Evolutionary conservation across 2,329 filamentous ascomycete genomes (phyloP).

Genomic region (Fusarium sulawesiense): DNA sequence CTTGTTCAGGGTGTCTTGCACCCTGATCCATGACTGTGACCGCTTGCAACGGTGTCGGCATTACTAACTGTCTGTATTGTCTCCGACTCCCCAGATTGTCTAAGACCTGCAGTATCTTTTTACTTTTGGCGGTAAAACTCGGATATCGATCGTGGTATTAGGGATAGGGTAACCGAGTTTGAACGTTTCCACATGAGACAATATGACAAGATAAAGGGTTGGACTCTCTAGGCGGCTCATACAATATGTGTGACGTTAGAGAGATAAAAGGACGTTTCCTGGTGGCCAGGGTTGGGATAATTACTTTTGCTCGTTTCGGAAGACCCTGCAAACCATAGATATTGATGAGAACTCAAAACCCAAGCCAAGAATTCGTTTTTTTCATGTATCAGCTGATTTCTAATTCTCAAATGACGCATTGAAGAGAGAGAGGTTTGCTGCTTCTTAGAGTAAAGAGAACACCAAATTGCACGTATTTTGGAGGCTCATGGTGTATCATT

Average conservation of each 20-base stretch:
- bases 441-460: slow-evolving; percentile 2
- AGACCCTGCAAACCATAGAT: background rate
- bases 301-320: background rate
- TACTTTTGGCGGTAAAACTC: slow-evolving; percentile 11
- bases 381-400: background rate
- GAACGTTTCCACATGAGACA: slow-evolving; percentile 12
- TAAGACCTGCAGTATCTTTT: slow-evolving; percentile 1
- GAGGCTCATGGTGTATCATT: background rate
- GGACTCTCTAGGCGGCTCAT: slow-evolving; percentile 5
- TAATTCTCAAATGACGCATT: background rate
- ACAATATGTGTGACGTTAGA: slow-evolving; percentile 8
- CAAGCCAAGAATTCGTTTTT: background rate
- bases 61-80: slow-evolving; percentile 6
- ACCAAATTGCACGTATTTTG: background rate
- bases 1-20: slow-evolving; percentile 30
- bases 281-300: background rate
- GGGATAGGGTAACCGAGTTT: slow-evolving; percentile 6
- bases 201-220: slow-evolving; percentile 30
- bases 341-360: background rate
- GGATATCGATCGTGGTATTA: background rate
- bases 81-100: slow-evolving; percentile 4
- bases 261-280: slow-evolving; percentile 17
- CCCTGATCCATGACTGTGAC: slow-evolving; percentile 19
- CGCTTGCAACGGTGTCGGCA: slow-evolving; percentile 18
- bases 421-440: background rate